A percentile compares a stretch with the other conserved stretches of the same genome.
Evolutionary conservation across 139 green algal genomes (phyloP).

Genomic region (Volvox reticuliferus): DNA sequence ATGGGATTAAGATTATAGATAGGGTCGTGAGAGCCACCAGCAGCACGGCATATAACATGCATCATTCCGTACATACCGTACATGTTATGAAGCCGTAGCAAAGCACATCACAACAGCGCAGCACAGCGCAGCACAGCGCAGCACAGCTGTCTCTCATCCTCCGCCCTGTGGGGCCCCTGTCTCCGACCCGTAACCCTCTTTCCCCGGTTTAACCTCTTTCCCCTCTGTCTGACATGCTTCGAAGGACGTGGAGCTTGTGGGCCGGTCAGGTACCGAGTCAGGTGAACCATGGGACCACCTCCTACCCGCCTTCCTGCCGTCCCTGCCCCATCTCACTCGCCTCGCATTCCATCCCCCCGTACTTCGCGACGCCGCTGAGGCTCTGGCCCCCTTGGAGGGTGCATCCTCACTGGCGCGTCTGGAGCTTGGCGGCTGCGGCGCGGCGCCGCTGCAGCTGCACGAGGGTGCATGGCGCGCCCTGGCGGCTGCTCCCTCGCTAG

Average conservation of each 20-base stretch:
- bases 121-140: no score
- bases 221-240: no score
- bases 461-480: slow-evolving; percentile 24
- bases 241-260: slow-evolving; percentile 4
- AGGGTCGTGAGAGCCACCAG: no score
- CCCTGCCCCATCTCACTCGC: not conserved
- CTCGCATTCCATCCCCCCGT: slow-evolving; percentile 18
- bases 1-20: no score
- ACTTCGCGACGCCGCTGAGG: not conserved
- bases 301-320: not conserved
- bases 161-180: no score
- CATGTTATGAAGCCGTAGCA: no score
- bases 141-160: no score
- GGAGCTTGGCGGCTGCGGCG: not conserved
- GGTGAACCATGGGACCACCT: slow-evolving; percentile 27
- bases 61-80: no score
- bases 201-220: no score
- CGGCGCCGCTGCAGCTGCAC: not conserved
- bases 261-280: not conserved
- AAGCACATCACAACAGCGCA: no score
- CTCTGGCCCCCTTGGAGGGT: not conserved
- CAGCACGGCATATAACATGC: no score
- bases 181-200: no score
- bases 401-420: not conserved
- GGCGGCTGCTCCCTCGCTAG: slow-evolving; percentile 11